These are phyloP conservation scores for Fusarium caatingaense DNA, from an alignment of 2,329 filamentous ascomycete genomes.

Conservation along the genomic window DNA sequence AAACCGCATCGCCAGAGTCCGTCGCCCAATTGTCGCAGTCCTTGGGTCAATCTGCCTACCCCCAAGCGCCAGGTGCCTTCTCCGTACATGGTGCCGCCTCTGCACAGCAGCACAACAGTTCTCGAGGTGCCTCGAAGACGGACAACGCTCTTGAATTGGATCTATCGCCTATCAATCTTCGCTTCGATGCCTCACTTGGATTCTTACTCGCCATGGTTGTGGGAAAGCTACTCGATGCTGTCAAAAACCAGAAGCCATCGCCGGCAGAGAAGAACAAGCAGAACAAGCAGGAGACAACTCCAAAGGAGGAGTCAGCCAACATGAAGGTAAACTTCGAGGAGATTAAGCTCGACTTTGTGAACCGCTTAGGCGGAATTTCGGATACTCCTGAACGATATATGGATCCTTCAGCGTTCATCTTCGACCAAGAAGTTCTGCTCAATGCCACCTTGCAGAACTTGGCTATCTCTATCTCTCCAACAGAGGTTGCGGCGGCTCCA, in stretches of 20 bases:
- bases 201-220: slow-evolving; percentile 65
- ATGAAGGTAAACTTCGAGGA: slow-evolving; percentile 61
- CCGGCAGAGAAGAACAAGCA: slow-evolving; percentile 20
- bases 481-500: slow-evolving; percentile 26
- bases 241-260: slow-evolving; percentile 48
- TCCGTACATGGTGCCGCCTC: slow-evolving; percentile 57
- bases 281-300: slow-evolving; percentile 21
- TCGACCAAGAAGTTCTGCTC: slow-evolving; percentile 64
- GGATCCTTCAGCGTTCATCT: slow-evolving; percentile 54
- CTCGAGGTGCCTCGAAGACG: not conserved
- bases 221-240: slow-evolving; percentile 60
- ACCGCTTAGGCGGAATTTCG: slow-evolving; percentile 64
- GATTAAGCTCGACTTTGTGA: slow-evolving; percentile 67
- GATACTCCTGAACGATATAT: slow-evolving; percentile 61
- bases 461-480: slow-evolving; percentile 44
- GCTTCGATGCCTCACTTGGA: slow-evolving; percentile 68
- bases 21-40: slow-evolving; percentile 47
- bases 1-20: slow-evolving; percentile 46
- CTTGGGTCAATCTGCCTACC: slow-evolving; percentile 56
- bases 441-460: slow-evolving; percentile 62
- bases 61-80: slow-evolving; percentile 71
- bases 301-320: slow-evolving; percentile 47
- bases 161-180: slow-evolving; percentile 63
- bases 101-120: slow-evolving; percentile 6
- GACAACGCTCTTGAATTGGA: slow-evolving; percentile 59